These are phyloP conservation scores for Trichophyton rubrum DNA, from an alignment of 2,329 filamentous ascomycete species.

Conservation along the genomic window DNA sequence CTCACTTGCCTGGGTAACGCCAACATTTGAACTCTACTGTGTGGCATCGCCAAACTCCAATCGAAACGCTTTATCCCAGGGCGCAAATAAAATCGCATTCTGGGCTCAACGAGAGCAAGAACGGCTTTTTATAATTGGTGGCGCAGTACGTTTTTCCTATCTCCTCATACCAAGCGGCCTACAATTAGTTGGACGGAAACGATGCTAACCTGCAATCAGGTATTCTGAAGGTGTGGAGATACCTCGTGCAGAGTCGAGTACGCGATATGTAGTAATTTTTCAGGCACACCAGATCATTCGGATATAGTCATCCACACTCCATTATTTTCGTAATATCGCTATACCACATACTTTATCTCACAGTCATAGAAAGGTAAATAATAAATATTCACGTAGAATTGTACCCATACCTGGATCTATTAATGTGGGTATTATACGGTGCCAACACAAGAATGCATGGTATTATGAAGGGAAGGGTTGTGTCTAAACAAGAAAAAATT, in stretches of 20 bases:
- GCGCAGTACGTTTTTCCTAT: constrained; percentile 51
- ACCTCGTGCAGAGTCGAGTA: no score
- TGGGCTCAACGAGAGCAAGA: constrained; percentile 92
- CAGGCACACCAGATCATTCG: no score
- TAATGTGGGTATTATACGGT: neutral
- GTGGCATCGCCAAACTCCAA: constrained; percentile 63
- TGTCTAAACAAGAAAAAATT: neutral
- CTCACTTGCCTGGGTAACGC: constrained; percentile 80
- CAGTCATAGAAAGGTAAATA: neutral
- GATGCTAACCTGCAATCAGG: neutral
- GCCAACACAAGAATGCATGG: neutral
- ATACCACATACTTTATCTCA: neutral
- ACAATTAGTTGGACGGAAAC: neutral
- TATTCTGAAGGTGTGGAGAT: neutral
- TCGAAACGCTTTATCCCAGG: constrained; percentile 59
- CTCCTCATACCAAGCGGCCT: neutral
- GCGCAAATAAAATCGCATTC: constrained; percentile 76
- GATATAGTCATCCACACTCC: neutral
- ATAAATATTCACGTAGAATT: neutral
- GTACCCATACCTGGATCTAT: neutral
- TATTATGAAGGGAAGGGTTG: neutral
- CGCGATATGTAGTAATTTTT: no score
- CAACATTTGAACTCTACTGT: constrained; percentile 86
- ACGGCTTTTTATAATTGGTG: constrained; percentile 88
- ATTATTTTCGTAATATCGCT: neutral